Base-by-base conservation (phyloP, 306 rosid genomes). In the barrel medic (Medicago truncatula) region DNA sequence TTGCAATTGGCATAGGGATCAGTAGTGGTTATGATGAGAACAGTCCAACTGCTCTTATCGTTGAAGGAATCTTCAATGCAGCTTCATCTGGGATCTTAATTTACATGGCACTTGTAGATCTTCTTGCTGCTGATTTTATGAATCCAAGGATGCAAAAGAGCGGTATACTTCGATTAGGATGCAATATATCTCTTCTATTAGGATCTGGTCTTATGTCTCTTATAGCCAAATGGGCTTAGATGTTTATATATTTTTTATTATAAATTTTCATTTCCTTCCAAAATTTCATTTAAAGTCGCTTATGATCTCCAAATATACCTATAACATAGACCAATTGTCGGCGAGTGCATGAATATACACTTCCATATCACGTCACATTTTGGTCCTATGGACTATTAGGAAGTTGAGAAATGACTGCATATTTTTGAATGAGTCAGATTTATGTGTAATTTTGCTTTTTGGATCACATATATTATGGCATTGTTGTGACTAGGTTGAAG, bases 31-130 rank as follows among this genome's bases (percentile, higher is more conserved):
- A 58, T 58, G 64, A 60, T 7, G 43, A 60, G 20, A 60, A 60
- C 20, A 60, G 67, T 60, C 43, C 67, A 31, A 60, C 41, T 2
- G 67, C 67, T 0, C 67, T 61, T 61, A 61, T 61, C 14, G 20
- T 61, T 61, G 67, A 61, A 31, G 67, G 43, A 31, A 6, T 61
- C 6, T 61, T 61, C 67, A 61, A 61, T 61, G 67, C 67, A 61
- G 21, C 43, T 3, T 61, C 67, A 61, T 12, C 67, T 14, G 67
- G 41, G 2, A 58, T 60, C 3, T 60, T 60, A 14, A 60, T 60
- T 0, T 60, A 60, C 3, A 60, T 31, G 67, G 67, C 67, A 31
- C 67, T 60, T 31, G 67, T 60, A 6, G 67, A 60, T 60, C 43
- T 60, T 60, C 18, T 60, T 28, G 43, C 67, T 6, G 67, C 67